Evolutionary conservation across 371 early-diverging fungal genomes (phyloP).

Genomic region (Rhizopus stolonifer): DNA sequence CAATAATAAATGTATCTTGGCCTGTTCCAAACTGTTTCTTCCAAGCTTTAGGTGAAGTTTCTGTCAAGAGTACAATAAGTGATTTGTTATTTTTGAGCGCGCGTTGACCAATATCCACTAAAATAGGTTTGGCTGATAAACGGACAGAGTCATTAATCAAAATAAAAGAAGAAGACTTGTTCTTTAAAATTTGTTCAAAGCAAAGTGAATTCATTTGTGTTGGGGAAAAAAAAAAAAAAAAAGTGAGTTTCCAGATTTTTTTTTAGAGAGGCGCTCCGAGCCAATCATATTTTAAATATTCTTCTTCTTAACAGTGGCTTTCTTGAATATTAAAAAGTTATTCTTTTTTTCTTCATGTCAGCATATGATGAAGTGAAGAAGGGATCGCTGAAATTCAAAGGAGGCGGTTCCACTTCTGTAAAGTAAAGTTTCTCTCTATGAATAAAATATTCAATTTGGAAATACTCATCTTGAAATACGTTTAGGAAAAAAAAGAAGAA

Average conservation of each 20-base stretch:
- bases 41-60: slow-evolving; percentile 40
- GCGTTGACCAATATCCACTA: slow-evolving; percentile 26
- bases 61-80: slow-evolving; percentile 36
- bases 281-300: too few relatives aligned
- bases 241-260: too few relatives aligned
- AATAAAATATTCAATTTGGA: slow-evolving; percentile 27
- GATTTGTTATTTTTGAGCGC: slow-evolving; percentile 25
- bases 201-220: slow-evolving; percentile 22
- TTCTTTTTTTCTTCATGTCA: slow-evolving; percentile 29
- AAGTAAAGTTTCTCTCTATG: slow-evolving; percentile 42
- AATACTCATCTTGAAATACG: too few relatives aligned
- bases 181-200: slow-evolving; percentile 40
- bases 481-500: slow-evolving; percentile 56
- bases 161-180: slow-evolving; percentile 30
- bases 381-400: slow-evolving; percentile 62
- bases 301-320: too few relatives aligned
- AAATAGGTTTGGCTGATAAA: slow-evolving; percentile 26
- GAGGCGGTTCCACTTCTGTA: slow-evolving; percentile 49
- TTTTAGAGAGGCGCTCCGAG: too few relatives aligned
- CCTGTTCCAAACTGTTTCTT: neutral
- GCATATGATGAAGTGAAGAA: slow-evolving; percentile 56
- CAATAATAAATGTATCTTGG: slow-evolving; percentile 24
- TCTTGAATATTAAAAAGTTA: neutral
- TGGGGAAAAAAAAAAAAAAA: too few relatives aligned
- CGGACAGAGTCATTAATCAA: slow-evolving; percentile 34